Conservation (phyloP, 2,329 filamentous ascomycete genomes). For the Fusarium sp. region DNA sequence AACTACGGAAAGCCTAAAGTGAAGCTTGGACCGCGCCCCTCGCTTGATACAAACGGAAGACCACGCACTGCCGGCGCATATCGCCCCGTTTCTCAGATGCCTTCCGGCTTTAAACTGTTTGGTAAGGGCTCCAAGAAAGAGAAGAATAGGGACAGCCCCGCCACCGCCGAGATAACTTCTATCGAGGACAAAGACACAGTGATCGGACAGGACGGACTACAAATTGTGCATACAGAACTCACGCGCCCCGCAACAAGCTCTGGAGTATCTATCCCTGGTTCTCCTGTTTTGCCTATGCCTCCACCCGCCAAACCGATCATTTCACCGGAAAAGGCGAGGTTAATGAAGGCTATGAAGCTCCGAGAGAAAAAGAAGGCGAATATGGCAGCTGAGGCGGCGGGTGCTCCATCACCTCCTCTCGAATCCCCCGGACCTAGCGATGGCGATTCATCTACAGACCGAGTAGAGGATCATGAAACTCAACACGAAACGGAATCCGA, state of each 20-base stretch:
- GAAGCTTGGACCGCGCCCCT: constrained; percentile 87
- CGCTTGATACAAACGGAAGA: constrained; percentile 68
- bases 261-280: constrained; percentile 53
- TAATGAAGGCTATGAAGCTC: constrained; percentile 94
- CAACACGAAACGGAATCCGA: constrained; percentile 34
- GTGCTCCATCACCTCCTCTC: constrained; percentile 24
- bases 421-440: constrained; percentile 31
- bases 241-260: constrained; percentile 55
- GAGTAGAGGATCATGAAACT: constrained; percentile 33
- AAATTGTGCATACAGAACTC: constrained; percentile 33
- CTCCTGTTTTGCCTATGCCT: constrained; percentile 48
- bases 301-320: constrained; percentile 62
- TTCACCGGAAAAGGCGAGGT: constrained; percentile 85
- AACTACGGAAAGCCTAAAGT: constrained; percentile 76
- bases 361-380: constrained; percentile 75
- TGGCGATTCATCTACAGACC: constrained; percentile 32
- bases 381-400: constrained; percentile 40
- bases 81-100: constrained; percentile 80
- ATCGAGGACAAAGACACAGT: constrained; percentile 49
- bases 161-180: constrained; percentile 46
- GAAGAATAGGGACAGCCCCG: constrained; percentile 41
- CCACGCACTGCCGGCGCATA: constrained; percentile 69
- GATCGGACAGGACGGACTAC: constrained; percentile 46
- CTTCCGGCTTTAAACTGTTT: constrained; percentile 78
- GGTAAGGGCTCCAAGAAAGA: constrained; percentile 64